Base-by-base conservation (phyloP, 805 yeast genomes). In the Osmozyma mogii region DNA sequence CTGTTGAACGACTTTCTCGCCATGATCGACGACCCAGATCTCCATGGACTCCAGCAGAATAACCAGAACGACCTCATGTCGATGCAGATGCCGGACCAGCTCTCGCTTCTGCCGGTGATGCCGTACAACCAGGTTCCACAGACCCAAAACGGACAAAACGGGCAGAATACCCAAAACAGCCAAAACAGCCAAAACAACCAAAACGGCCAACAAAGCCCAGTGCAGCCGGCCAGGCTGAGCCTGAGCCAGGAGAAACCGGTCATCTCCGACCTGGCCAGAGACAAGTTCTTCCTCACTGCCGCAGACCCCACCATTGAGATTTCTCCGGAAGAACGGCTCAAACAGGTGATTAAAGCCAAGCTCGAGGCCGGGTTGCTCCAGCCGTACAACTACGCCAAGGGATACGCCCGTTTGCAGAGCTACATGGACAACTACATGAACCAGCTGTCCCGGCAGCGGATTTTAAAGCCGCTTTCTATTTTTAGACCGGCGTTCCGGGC, bases 291-390 rank as follows among this genome's bases (percentile, higher is more conserved):
- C 59, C 59, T 89, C 28, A 89, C 96, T 0, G 97, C 97, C 0
- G 96, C 96, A 0, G 97, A 89, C 52, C 97, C 97, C 4, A 83
- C 95, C 0, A 84, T 89, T 2, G 96, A 85, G 41, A 80, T 83
- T 21, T 83, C 95, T 0, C 95, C 96, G 0, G 96, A 88, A 49
- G 96, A 87, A 49, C 68, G 96, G 36, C 65, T 89, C 42, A 85
- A 84, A 48, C 94, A 87, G 50, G 96, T 89, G 8, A 88, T 89
- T 46, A 83, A 84, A 48, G 97, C 97, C 11, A 89, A 89, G 47
- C 59, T 88, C 24, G 94, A 84, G 51, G 97, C 97, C 0, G 97
- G 97, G 0, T 65, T 89, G 24, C 59, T 89, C 21, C 85, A 81
- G 49, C 97, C 97, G 0, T 89, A 87, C 54, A 84, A 89, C 52